Conservation (phyloP, 108 stramenopile genomes). For the Pseudonitzschia multiseries region DNA sequence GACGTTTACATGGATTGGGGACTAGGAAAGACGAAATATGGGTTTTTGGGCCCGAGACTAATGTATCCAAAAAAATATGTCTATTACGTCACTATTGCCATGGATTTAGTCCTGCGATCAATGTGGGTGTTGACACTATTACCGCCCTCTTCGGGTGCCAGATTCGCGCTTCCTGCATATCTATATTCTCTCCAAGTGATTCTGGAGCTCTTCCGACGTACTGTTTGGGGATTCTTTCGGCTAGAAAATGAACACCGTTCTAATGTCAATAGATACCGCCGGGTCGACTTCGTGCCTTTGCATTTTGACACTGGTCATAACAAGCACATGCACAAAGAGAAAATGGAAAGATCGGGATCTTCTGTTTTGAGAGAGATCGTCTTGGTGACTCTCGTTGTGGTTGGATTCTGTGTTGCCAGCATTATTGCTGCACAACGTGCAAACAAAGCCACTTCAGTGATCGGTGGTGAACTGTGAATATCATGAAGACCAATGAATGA, state of each 20-base stretch:
- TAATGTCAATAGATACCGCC: conserved; percentile 77
- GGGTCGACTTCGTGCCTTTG: conserved; percentile 85
- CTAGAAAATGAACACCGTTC: conserved; percentile 88
- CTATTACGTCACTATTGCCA: conserved; percentile 70
- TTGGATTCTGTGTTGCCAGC: conserved; percentile 63
- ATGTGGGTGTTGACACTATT: conserved; percentile 89
- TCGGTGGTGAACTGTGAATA: background rate
- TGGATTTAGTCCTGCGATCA: conserved; percentile 74
- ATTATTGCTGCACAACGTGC: conserved; percentile 73
- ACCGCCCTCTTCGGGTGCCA: conserved; percentile 76
- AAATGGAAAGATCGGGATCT: conserved; percentile 64
- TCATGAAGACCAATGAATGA: background rate
- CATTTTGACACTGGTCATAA: conserved; percentile 84
- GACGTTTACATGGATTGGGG: conserved; percentile 97
- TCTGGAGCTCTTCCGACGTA: conserved; percentile 82
- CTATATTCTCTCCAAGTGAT: conserved; percentile 76
- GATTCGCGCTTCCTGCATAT: conserved; percentile 82
- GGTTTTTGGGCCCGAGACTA: conserved; percentile 78
- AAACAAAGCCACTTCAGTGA: background rate
- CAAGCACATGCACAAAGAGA: conserved; percentile 69
- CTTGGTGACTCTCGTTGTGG: conserved; percentile 57
- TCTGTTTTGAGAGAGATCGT: conserved; percentile 75
- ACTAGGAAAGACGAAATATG: conserved; percentile 57
- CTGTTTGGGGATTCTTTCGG: conserved; percentile 90
- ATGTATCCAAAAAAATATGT: conserved; percentile 76